A percentile compares a stretch with the other conserved stretches of the same genome.
Evolutionary conservation across 1,284 basidiomycete genomes (phyloP).

Genomic region (Porodaedalea pini): DNA sequence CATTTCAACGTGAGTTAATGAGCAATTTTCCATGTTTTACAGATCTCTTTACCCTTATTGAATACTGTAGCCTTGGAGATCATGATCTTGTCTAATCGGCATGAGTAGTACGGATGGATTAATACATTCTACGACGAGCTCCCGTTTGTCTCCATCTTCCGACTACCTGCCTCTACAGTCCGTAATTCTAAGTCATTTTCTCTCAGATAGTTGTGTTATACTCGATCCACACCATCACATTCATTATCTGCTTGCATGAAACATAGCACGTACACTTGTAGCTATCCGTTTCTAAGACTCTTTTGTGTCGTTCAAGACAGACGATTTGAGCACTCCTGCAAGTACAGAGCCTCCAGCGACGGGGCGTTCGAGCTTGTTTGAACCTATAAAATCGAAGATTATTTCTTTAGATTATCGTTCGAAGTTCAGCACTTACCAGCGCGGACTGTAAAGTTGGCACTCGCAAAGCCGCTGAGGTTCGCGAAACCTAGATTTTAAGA

Average conservation of each 20-base stretch:
- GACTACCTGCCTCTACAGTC: no score
- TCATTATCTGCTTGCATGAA: neutral
- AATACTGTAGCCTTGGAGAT: no score
- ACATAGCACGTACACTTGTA: neutral
- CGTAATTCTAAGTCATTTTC: no score
- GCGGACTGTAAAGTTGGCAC: slow-evolving; percentile 44
- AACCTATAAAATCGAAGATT: slow-evolving; percentile 29
- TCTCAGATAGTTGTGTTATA: no score
- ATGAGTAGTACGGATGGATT: no score
- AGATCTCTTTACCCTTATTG: no score
- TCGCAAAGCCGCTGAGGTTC: slow-evolving; percentile 49
- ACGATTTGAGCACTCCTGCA: slow-evolving; percentile 39
- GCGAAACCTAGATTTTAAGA: slow-evolving; percentile 33
- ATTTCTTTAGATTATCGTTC: neutral
- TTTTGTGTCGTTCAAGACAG: slow-evolving; percentile 10
- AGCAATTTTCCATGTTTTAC: no score
- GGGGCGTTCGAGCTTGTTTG: slow-evolving; percentile 53
- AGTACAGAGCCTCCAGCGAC: slow-evolving; percentile 47
- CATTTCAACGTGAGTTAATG: no score
- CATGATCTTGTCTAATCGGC: no score
- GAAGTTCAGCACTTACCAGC: slow-evolving; percentile 29
- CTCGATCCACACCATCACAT: neutral
- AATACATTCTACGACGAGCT: no score
- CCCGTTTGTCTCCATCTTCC: no score
- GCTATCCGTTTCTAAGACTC: neutral